Percentiles rank a stretch among this genome's conserved stretches.
phyloP scores from a whole-genome alignment of 148 eudicot species.

The Polygonum aviculare region DNA sequence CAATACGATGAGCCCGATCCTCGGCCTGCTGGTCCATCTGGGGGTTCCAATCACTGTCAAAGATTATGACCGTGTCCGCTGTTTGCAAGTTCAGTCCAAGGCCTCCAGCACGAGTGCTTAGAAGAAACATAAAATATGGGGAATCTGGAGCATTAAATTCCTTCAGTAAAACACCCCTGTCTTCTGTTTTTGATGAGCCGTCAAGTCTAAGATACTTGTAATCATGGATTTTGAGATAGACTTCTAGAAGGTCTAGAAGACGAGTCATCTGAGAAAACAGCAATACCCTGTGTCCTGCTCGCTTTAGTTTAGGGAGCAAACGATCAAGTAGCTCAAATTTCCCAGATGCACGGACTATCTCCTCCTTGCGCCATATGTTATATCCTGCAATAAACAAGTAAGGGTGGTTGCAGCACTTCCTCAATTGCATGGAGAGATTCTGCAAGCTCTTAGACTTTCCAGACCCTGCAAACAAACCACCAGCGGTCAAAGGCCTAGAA shows the following conservation, averaged over 20 bases:
- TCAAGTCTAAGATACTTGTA: conserved; percentile 78
- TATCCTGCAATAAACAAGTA: conserved; percentile 76
- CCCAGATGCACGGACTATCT: conserved; percentile 87
- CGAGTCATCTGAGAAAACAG: conserved; percentile 98
- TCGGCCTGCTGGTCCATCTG: conserved; percentile 99
- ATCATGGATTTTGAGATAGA: conserved; percentile 66
- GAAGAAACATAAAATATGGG: conserved; percentile 88
- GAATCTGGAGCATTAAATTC: conserved; percentile 91
- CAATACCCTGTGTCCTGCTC: conserved; percentile 84
- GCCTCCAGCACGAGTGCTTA: conserved; percentile 99
- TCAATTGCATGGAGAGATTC: conserved; percentile 91
- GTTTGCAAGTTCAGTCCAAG: conserved; percentile 94
- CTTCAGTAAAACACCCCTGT: conserved; percentile 71
- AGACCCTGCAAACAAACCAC: conserved; percentile 38
- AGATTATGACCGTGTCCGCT: conserved; percentile 94
- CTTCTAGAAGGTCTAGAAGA: conserved; percentile 80
- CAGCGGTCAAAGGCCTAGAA: conserved; percentile 1
- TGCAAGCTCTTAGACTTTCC: conserved; percentile 86
- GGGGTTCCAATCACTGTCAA: conserved; percentile 99
- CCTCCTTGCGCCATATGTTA: conserved; percentile 62
- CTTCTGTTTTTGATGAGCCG: conserved; percentile 90
- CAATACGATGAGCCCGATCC: conserved; percentile 96
- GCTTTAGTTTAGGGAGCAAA: conserved; percentile 82
- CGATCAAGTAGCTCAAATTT: conserved; percentile 97
- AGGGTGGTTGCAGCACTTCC: conserved; percentile 98